Evolutionary conservation across 2,329 filamentous ascomycete species (phyloP).

Genomic region (Dactylella cylindrospora): DNA sequence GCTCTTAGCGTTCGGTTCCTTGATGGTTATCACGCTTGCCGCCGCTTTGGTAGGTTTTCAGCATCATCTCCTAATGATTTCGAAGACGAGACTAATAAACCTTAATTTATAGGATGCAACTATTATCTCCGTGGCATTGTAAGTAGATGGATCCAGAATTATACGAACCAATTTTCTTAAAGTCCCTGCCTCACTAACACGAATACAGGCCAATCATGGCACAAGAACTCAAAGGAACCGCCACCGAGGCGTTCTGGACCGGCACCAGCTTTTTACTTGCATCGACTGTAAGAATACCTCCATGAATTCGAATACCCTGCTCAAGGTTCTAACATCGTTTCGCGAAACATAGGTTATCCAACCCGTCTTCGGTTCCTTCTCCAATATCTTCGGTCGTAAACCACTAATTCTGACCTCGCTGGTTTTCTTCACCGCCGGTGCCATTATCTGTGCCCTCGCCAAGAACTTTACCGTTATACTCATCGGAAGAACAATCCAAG

Average conservation of each 20-base stretch:
- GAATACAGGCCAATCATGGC: slow-evolving; percentile 55
- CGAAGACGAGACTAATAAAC: no score
- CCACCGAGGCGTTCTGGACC: slow-evolving; percentile 69
- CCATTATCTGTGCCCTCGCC: slow-evolving; percentile 52
- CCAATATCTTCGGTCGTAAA: slow-evolving; percentile 54
- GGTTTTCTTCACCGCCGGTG: slow-evolving; percentile 53
- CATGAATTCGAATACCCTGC: no score
- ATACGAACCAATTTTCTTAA: background rate
- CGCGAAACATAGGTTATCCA: no score
- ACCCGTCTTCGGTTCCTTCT: slow-evolving; percentile 55
- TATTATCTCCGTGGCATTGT: slow-evolving; percentile 41
- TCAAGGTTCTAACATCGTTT: no score
- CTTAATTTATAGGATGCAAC: no score
- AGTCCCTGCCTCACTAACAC: background rate
- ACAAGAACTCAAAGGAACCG: slow-evolving; percentile 57
- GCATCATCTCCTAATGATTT: no score
- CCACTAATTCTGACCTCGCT: slow-evolving; percentile 50
- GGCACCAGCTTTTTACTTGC: slow-evolving; percentile 70
- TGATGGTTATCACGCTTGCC: slow-evolving; percentile 41
- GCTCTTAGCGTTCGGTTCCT: slow-evolving; percentile 28
- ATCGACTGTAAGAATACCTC: no score
- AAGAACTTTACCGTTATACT: slow-evolving; percentile 52
- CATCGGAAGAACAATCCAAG: slow-evolving; percentile 55
- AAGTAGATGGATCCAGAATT: background rate
- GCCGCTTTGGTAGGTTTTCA: no score